Base-by-base conservation (phyloP, 176 grass and related monocot species). In the Rhynchospora breviuscula region DNA sequence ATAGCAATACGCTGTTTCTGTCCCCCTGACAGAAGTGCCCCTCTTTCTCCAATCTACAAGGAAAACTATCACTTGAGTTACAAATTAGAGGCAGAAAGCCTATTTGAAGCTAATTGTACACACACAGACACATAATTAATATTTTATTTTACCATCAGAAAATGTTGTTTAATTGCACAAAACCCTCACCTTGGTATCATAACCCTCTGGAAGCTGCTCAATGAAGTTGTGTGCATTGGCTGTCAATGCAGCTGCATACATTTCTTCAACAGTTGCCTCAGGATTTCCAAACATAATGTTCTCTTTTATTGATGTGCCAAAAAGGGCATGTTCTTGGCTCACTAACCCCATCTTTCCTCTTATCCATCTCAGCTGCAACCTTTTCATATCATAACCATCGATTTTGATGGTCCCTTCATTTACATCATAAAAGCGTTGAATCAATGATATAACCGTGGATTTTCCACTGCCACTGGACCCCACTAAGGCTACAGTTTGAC, bases 171-270 rank as follows among this genome's bases (percentile, higher is more conserved):
- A 84, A 59, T 71, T 25, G 52, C n/a, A 47, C 44, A 11, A 67
- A 31, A 29, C 25, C 29, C 40, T 79, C 78, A 94, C 95, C 95
- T 90, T 99, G 15, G 96, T 99, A 14, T 99, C 89, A 52, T 99
- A 99, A 77, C 91, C 96, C 52, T 99, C 91, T 2, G 96, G 96
- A 60, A 99, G 91, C 43, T 89, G 82, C 64, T 89, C 85, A 67
- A 98, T 90, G 86, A 98, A 98, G 77, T 93, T 93, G 81, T 98
- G 96, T 80, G 96, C 96, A 79, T 99, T 99, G 58, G 96, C 96
- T 71, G 96, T 95, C 96, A 93, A 93, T 51, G 96, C 91, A n/a
- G 96, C 92, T 25, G 93, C 93, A 73, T 99, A 90, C 17, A 99
- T 82, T 89, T 99, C 96, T 46, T 93, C 89, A 87, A 84, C 77